Evolutionary conservation across 495 filamentous ascomycete genomes (phyloP).

Genomic region (Penicillium lividum): DNA sequence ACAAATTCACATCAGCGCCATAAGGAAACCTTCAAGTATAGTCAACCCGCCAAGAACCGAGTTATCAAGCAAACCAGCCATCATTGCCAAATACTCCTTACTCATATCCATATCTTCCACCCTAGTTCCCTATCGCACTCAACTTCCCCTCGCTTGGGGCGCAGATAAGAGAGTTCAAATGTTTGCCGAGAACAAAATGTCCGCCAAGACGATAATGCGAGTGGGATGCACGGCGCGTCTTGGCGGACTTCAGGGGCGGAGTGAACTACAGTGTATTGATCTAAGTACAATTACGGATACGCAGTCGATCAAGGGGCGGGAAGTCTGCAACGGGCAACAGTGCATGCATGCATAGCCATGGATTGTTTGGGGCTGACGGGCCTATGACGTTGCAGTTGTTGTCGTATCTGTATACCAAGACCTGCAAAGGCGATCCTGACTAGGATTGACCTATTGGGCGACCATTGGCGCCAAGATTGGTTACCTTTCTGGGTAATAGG

Average conservation of each 20-base stretch:
- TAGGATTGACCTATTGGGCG: conserved; percentile 11
- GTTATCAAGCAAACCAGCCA: not conserved
- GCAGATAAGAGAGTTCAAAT: conserved; percentile 2
- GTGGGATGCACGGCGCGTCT: conserved; percentile 38
- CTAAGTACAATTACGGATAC: too few species aligned
- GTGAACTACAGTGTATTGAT: not conserved
- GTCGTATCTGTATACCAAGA: conserved; percentile 5
- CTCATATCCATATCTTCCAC: not conserved
- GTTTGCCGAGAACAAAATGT: conserved; percentile 14
- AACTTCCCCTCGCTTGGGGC: not conserved
- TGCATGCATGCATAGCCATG: conserved; percentile 4
- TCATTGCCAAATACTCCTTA: not conserved
- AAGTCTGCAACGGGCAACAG: not conserved
- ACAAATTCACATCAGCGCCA: not conserved
- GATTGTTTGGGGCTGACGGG: not conserved
- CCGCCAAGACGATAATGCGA: conserved; percentile 35
- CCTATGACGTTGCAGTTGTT: not conserved
- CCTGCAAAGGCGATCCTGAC: conserved; percentile 20
- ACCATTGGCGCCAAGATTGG: conserved; percentile 22
- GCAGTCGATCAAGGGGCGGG: conserved; percentile 16
- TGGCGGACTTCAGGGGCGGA: conserved; percentile 28
- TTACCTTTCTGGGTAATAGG: not conserved
- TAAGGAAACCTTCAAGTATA: not conserved
- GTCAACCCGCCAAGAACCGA: not conserved
- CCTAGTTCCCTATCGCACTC: not conserved